Base-by-base conservation (phyloP, 148 eudicot genomes). In the Vaccinium darrowii region DNA sequence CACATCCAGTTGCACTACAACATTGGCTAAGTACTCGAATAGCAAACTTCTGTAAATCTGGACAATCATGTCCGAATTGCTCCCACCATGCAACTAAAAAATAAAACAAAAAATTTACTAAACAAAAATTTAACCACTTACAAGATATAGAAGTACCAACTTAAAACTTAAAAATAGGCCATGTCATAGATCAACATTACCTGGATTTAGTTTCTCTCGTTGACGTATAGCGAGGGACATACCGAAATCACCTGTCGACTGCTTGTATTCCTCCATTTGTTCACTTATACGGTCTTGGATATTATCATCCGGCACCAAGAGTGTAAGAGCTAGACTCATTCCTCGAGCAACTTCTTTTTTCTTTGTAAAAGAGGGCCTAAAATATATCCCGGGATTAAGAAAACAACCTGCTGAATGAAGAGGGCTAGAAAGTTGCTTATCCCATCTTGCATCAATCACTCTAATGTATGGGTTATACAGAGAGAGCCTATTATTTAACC, bases 361-460 rank as follows among this genome's bases (percentile, higher is more conserved):
- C 58, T 51, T 78, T 0, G 18, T 39, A 0, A 52, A 78, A 50
- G 39, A 8, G 8, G 50, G 60, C 4, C 39, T 10, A 50, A 78
- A 78, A 53, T 43, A 78, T 14, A n/a, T 78, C 1, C 81, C 19
- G 3, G 39, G 81, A 53, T 52, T 53, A 23, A 78, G 81, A 78
- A 78, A 78, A 16, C 81, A 78, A 23, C 62, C 19, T 7, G 39
- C 62, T 12, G 81, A 36, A 78, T 78, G 81, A 53, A 79, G 49
- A 56, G 53, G 21, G 19, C 47, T 79, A 19, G 54, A n/a, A 4
- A 79, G 65, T 57, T 79, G 25, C 19, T 79, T 79, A 1, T 79
- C 49, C 81, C 67, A 79, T 79, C 65, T 79, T 25, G 81, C 81
- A 79, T 79, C 65, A 52, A 79, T 54, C 39, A 79, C 21, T 79